phyloP scores from a whole-genome alignment of 176 grass and related monocot species.

The Oryza meyeriana region DNA sequence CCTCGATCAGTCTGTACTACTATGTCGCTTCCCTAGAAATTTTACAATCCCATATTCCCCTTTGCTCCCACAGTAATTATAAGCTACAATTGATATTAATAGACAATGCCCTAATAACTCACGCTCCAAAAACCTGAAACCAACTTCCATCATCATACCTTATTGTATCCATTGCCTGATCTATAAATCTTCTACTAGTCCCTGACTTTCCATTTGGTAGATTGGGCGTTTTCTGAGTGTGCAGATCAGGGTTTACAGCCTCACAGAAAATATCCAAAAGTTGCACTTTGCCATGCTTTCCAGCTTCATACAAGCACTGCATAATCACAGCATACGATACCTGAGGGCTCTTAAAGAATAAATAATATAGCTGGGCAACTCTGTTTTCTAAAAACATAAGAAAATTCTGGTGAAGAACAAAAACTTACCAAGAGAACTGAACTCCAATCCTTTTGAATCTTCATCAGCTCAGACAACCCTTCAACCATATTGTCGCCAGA shows the following conservation, averaged over 20 bases:
- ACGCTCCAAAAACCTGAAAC: slow-evolving; percentile 11
- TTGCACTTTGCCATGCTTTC: slow-evolving; percentile 65
- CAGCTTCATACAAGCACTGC: slow-evolving; percentile 88
- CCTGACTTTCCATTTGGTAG: slow-evolving; percentile 29
- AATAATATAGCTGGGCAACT: not conserved
- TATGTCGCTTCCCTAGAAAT: not conserved
- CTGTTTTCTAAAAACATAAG: not conserved
- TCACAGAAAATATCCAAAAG: slow-evolving; percentile 88
- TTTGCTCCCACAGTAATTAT: not conserved
- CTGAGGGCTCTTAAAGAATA: not conserved
- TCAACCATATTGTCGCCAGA: slow-evolving; percentile 35
- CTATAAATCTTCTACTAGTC: slow-evolving; percentile 46
- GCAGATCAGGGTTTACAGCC: slow-evolving; percentile 50
- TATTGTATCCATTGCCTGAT: slow-evolving; percentile 54
- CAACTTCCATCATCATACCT: slow-evolving; percentile 40
- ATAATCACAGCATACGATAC: slow-evolving; percentile 22
- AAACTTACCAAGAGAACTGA: slow-evolving; percentile 69
- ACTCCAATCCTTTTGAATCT: slow-evolving; percentile 62
- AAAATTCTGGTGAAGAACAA: not conserved
- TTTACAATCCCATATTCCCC: not conserved
- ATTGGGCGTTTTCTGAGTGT: slow-evolving; percentile 33
- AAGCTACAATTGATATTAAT: not conserved
- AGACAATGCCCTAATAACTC: not conserved
- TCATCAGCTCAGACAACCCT: slow-evolving; percentile 56
- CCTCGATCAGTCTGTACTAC: not conserved